A percentile compares a stretch with the other conserved stretches of the same genome.
Evolutionary conservation across 352 stramenopile species (phyloP).

Genomic region (Phytopythium litorale): DNA sequence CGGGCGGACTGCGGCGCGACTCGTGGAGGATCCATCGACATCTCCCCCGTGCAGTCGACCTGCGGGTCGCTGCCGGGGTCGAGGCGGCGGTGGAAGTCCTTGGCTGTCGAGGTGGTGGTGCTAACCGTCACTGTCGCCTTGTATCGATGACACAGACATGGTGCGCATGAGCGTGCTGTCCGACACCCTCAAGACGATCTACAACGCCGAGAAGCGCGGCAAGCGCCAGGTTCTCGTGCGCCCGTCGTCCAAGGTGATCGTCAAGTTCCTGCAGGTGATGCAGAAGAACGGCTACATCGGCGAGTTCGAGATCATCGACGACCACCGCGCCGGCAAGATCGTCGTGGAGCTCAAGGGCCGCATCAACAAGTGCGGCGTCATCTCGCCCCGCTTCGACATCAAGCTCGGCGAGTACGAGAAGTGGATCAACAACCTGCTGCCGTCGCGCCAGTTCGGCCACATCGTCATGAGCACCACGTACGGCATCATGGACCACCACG

Average conservation of each 20-base stretch:
- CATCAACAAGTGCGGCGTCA: conserved; percentile 99
- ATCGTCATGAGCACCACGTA: conserved; percentile 91
- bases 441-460: conserved; percentile 99
- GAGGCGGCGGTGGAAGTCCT: conserved; percentile 25
- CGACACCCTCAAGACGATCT: conserved; percentile 99
- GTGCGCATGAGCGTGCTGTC: conserved; percentile 99
- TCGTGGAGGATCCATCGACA: conserved; percentile 39
- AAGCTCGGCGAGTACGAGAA: conserved; percentile 97
- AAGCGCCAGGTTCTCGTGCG: conserved; percentile 99
- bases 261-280: conserved; percentile 99
- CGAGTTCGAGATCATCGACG: conserved; percentile 99
- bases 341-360: conserved; percentile 97
- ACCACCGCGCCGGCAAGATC: conserved; percentile 99
- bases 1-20: conserved; percentile 34
- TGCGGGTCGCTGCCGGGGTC: conserved; percentile 13
- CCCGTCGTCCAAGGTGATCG: conserved; percentile 99
- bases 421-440: conserved; percentile 99
- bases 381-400: conserved; percentile 99
- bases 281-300: conserved; percentile 99
- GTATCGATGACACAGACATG: conserved; percentile 75
- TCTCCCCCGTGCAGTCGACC: conserved; percentile 23
- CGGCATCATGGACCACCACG: conserved; percentile 92
- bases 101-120: conserved; percentile 15
- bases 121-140: background rate
- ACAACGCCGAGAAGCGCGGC: conserved; percentile 99